Evolutionary conservation across 768 basidiomycete genomes (phyloP), one percentile per base, ranked within the genome.

Genomic region (Collybia sp.): DNA sequence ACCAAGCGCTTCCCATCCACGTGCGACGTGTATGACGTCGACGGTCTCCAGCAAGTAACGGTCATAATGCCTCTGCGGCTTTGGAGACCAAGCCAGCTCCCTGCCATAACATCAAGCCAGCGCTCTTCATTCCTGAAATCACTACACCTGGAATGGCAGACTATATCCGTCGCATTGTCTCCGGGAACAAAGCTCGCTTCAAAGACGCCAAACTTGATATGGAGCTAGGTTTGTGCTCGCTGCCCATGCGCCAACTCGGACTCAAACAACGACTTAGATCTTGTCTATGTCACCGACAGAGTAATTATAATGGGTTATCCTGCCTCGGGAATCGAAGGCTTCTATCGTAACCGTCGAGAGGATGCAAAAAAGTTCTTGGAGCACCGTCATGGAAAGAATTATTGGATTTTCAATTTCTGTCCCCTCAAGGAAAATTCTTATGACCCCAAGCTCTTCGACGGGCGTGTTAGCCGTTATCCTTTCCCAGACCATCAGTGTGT

Each of bases 401-500:
- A 80, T 59, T 88, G 89, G 83, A 79, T 93, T 9, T 93, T 89
- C 73, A 93, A 95, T 61, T 82, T 93, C 48, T 93, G 91, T 53
- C 90, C 91, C 0, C 55, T 83, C 6, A 73, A 70, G 51, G 92
- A 93, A 63, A 93, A 93, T 58, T 75, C 81, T 5, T 95, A 95
- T 61, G 76, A 82, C 2, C 67, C 83, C 2, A 64, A 66, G 39
- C 65, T 83, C 32, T 93, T 93, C 58, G 75, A 76, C 11, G 81
- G 83, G 6, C 71, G 88, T 35, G 85, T 92, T 13, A 89, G 85
- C 54, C 70, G 91, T 43, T 93, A 86, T 57, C 92, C 92, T 0
- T 93, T 90, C 58, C 92, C 92, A 16, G 92, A 94, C 58, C 92
- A 94, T 59, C 88, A 93, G 82, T 88, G 52, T 63, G 86, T 73